Evolutionary conservation across 2,329 filamentous ascomycete species (phyloP), one percentile per base, ranked within the genome.

Genomic region (Zarea fungicola): DNA sequence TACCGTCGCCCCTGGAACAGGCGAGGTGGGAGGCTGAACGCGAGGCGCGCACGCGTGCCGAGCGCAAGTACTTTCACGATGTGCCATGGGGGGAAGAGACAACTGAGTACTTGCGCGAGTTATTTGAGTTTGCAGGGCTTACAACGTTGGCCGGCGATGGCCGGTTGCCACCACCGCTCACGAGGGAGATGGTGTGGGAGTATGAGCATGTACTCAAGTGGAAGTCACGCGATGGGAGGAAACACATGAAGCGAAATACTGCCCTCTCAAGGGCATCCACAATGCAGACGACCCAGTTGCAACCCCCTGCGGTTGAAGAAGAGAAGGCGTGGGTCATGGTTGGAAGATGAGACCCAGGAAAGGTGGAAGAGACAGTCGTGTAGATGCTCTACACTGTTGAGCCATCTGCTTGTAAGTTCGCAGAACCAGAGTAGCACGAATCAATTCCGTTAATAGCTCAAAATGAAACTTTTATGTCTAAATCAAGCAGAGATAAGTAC

Each of bases 21-120:
- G 52, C 61, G 29, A 53, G 50, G n/a, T 80, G 77, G 77, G 77
- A 80, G 52, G 48, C 32, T 4, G 55, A 69, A 1, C 63, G 75
- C 11, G 60, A 60, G 6, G 56, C 63, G 8, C 47, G 55, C 13
- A 62, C 59, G 2, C 56, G 22, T 9, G 54, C 53, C 5, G 61
- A 70, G n/a, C 51, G 62, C 0, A 64, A 55, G 26, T 71, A 68
- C 37, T 81, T 79, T 51, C 78, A 81, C 56, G 74, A 77, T 37
- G 67, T 81, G 5, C 58, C 66, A 3, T 79, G 74, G 74, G 74
- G 78, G 3, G 75, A 74, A 0, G 74, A 80, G 60, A 79, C 76
- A 0, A 54, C 68, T 2, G 64, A 62, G 8, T 81, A 71, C 66
- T 60, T 81, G 3, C 59, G 62, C 1, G 63, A 62, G 10, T 55